Base-by-base conservation (phyloP, 305 asterid species). In the Fraxinus albicans region DNA sequence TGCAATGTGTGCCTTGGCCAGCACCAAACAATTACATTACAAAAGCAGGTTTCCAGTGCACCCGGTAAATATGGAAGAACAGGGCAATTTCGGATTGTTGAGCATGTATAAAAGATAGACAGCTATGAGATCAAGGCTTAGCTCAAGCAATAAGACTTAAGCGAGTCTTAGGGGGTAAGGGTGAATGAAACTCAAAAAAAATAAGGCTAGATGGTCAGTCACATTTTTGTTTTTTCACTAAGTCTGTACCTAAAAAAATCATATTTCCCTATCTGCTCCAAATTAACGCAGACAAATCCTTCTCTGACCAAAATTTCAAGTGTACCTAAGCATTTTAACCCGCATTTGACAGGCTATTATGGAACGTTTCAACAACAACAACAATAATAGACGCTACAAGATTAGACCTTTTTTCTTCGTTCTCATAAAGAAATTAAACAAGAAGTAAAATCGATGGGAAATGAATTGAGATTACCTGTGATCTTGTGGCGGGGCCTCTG, bases 401-500 rank as follows among this genome's bases (percentile, higher is more conserved):
- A 27, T 69, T 70, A 70, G n/a, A 70, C 35, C 15, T 70, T 70
- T 70, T 15, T 17, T 69, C 75, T 69, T 70, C 76, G 15, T 70
- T 27, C 42, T 29, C 40, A 23, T 70, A 2, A 23, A 73, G 42
- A 50, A 50, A 42, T 6, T 1, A 83, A 33, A 33, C 33, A 27
- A 47, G 73, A 53, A 77, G 44, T 33, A 76, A 42, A 65, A 13
- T 58, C 44, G 55, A 78, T 67, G 55, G n/a, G 1, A 60, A 50
- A 7, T 27, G 42, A 58, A 58, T 58, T 58, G 25, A 58, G 67
- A 60, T 79, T 85, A 94, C 99, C 98, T 75, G 97, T 93, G 31
- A 91, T 90, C 89, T 96, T 96, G 87, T 96, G 98, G 81, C 99
- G 98, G 77, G 98, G 99, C 89, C 98, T 89, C 93, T 93, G 99